phyloP scores from a whole-genome alignment of 2,329 filamentous ascomycete species.

The Daldinia sp. region DNA sequence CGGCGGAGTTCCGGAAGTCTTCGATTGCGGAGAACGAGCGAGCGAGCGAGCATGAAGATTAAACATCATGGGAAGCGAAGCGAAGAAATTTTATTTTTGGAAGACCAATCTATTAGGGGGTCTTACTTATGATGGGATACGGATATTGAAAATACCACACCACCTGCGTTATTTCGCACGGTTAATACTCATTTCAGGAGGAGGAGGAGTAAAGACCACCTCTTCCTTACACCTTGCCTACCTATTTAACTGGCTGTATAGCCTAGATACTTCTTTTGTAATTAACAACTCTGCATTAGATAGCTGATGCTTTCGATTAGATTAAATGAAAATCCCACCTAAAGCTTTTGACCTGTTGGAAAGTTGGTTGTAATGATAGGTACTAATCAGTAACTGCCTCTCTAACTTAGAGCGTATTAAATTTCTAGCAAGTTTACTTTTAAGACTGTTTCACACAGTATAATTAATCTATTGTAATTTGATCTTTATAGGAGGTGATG shows the following conservation, averaged over 20 bases:
- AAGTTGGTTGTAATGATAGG: not conserved
- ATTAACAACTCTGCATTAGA: slow-evolving; percentile 3
- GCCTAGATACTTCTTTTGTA: slow-evolving; percentile 26
- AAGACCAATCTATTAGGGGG: not conserved
- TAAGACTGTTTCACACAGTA: too few species aligned
- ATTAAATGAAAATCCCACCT: slow-evolving; percentile 4
- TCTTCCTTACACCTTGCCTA: not conserved
- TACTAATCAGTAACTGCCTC: too few species aligned
- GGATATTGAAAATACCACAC: slow-evolving; percentile 18
- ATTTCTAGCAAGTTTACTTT: too few species aligned
- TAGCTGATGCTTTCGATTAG: not conserved
- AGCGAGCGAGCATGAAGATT: slow-evolving; percentile 21
- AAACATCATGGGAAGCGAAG: slow-evolving; percentile 24
- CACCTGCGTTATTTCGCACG: not conserved
- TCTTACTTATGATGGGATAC: slow-evolving; percentile 20
- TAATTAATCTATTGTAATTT: too few species aligned
- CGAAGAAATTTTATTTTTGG: slow-evolving; percentile 13
- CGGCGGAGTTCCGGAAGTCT: slow-evolving; percentile 28
- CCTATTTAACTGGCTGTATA: slow-evolving; percentile 8
- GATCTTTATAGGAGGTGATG: too few species aligned
- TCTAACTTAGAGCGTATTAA: too few species aligned
- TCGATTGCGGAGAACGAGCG: slow-evolving; percentile 5
- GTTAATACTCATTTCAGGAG: slow-evolving; percentile 1
- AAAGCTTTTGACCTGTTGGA: not conserved
- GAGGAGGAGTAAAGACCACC: not conserved